Evolutionary conservation across 257 asterid genomes (phyloP).

Genomic region (Lycium barbarum): DNA sequence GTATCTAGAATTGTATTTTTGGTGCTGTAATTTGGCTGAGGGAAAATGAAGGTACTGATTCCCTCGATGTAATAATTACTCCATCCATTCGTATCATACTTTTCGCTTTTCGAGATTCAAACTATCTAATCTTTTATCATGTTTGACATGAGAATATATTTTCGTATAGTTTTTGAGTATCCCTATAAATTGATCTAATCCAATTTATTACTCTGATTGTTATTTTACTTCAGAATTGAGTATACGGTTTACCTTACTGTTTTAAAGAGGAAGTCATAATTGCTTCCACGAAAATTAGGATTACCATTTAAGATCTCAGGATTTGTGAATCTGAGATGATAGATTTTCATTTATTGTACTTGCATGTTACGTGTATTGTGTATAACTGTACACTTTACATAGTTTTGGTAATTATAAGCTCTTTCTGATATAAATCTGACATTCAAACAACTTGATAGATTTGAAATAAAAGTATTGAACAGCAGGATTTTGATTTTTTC

Average conservation of each 20-base stretch:
- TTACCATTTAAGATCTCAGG: constrained; percentile 13
- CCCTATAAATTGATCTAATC: too few relatives aligned
- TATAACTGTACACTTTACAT: neutral
- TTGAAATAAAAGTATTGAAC: neutral
- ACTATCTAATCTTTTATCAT: too few relatives aligned
- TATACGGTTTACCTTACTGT: neutral
- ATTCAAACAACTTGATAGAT: neutral
- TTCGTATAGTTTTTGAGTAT: too few relatives aligned
- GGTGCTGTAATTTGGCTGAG: constrained; percentile 7
- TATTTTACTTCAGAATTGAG: neutral
- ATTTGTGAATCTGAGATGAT: constrained; percentile 18
- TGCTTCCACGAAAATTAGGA: neutral
- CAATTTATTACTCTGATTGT: too few relatives aligned
- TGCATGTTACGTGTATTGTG: constrained; percentile 18
- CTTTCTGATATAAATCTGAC: neutral
- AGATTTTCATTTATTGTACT: constrained; percentile 4
- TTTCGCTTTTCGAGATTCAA: too few relatives aligned
- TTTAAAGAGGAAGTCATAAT: constrained; percentile 19
- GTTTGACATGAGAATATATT: too few relatives aligned
- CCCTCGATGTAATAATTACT: neutral
- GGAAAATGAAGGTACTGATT: neutral
- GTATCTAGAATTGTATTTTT: neutral
- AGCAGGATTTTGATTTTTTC: neutral
- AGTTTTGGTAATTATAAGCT: neutral
- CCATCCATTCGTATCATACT: too few relatives aligned